Conservation (phyloP, 2,329 filamentous ascomycete genomes). For the Juglanconis sp. region DNA sequence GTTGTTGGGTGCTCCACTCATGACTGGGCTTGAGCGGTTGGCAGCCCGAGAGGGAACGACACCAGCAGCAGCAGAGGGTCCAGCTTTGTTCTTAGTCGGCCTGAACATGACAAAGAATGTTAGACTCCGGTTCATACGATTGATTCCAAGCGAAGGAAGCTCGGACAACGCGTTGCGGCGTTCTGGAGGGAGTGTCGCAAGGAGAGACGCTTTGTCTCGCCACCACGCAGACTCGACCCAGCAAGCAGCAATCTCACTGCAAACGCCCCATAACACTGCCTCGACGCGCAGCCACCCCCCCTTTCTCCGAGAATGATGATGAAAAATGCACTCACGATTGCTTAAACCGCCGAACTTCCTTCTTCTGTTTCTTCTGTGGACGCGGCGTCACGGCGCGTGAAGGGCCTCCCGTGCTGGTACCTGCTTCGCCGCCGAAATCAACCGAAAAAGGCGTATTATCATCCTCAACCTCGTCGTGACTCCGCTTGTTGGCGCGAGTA, state of each 20-base stretch:
- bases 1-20: conserved; percentile 50
- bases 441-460: conserved; percentile 50
- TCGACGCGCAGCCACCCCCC: background rate
- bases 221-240: background rate
- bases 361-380: conserved; percentile 48
- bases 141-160: background rate
- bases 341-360: conserved; percentile 57
- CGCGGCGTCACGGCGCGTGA: conserved; percentile 62
- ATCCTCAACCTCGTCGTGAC: conserved; percentile 53
- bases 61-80: conserved; percentile 57
- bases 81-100: conserved; percentile 72
- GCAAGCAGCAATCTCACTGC: background rate
- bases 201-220: background rate
- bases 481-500: conserved; percentile 50
- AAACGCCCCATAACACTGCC: background rate
- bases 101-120: conserved; percentile 40
- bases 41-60: conserved; percentile 55
- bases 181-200: background rate
- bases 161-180: background rate
- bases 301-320: background rate
- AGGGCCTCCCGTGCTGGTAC: conserved; percentile 43
- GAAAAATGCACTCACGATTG: conserved; percentile 56
- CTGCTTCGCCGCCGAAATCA: conserved; percentile 46
- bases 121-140: conserved; percentile 4
- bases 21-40: conserved; percentile 60